Base-by-base conservation (phyloP, 768 basidiomycete genomes). In the Pisolithus sp. region DNA sequence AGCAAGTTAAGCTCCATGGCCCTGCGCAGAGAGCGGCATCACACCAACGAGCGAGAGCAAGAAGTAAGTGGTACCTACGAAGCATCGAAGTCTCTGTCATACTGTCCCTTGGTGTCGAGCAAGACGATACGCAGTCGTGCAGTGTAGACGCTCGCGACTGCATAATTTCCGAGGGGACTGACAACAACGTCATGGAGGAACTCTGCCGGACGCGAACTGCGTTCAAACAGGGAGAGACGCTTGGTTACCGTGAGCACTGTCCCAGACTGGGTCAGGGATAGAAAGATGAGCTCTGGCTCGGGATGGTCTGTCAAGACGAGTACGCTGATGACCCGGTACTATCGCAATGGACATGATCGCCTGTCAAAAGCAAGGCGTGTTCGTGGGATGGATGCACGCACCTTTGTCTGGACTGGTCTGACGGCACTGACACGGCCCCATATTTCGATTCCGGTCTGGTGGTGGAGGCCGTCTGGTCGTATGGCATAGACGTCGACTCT, bases 281-380 rank as follows among this genome's bases (percentile, higher is more conserved):
- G 70, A 56, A 89, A 73, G 34, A 90, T 65, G 12, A 91, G 73
- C 53, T 83, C 81, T 8, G 89, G 85, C 31, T 86, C 80, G 1
- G 89, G 88, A 58, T 89, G 87, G 53, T 86, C 86, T 0, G 85
- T 77, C 62, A 91, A 74, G 30, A 89, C 74, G 20, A 89, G 63
- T 13, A 91, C 26, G 74, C 74, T 57, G 59, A 54, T 40, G 70
- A 71, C 50, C 69, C 71, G 69, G 59, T 59, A 56, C 53, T 58
- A 49, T 53, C 38, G 23, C 21, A 45, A 51, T 12, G 37, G 26
- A 26, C 26, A 26, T n/a, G 30, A 54, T 48, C 13, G 48, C 56
- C 13, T 20, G n/a, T 31, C 5, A 36, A 37, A 8, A 4, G 10
- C 28, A 5, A 26, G 34, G 57, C 37, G 54, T 51, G n/a, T 46